Conservation (phyloP, 805 yeast species). For the Yarrowia bubula region DNA sequence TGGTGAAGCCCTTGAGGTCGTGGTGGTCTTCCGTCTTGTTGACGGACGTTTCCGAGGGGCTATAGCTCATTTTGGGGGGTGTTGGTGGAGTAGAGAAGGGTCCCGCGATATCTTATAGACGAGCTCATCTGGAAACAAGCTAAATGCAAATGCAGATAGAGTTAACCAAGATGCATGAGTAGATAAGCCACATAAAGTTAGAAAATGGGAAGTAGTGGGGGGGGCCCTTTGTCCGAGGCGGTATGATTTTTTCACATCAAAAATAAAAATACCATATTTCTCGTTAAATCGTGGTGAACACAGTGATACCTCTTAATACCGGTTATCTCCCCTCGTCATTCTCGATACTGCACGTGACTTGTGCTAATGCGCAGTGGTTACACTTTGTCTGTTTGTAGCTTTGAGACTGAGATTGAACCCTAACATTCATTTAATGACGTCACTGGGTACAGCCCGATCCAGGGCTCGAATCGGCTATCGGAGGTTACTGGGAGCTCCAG, state of each 20-base stretch:
- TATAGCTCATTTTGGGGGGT: slow-evolving; percentile 5
- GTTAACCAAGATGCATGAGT: neutral
- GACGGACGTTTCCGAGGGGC: slow-evolving; percentile 9
- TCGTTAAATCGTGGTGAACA: no score
- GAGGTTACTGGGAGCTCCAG: no score
- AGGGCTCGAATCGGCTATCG: neutral
- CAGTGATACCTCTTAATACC: no score
- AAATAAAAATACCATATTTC: no score
- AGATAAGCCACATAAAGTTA: slow-evolving; percentile 24
- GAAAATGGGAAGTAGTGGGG: neutral
- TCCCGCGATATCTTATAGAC: neutral
- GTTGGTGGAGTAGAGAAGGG: neutral
- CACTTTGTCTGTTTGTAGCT: slow-evolving; percentile 18
- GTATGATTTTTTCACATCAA: no score
- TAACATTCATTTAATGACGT: slow-evolving; percentile 6
- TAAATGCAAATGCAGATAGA: neutral
- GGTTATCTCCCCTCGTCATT: neutral
- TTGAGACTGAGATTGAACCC: slow-evolving; percentile 24
- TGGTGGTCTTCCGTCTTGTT: neutral
- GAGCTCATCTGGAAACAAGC: slow-evolving; percentile 16
- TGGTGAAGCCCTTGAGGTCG: neutral
- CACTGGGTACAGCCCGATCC: neutral
- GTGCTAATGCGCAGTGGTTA: slow-evolving; percentile 24
- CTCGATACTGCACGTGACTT: neutral
- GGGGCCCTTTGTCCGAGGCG: no score